Base-by-base conservation (phyloP, 2,329 filamentous ascomycete species). In the Aspergillus fijiensis region DNA sequence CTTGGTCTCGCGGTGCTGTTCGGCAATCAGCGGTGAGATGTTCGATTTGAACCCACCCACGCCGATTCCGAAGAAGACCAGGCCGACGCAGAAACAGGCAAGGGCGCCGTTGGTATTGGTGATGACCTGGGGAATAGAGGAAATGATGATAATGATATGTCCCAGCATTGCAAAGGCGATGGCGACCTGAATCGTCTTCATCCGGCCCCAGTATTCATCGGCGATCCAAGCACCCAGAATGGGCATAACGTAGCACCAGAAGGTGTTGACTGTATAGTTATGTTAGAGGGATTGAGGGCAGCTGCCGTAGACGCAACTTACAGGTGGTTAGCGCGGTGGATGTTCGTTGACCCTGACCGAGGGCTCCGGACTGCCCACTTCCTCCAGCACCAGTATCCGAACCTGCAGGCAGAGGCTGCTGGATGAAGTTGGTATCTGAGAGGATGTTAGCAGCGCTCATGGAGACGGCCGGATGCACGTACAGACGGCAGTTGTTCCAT, bases 11-110 rank as follows among this genome's bases (percentile, higher is more conserved):
- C 80, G 81, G 73, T 88, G 87, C 75, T 91, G 88, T 69, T 91
- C 88, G 35, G 87, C 88, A 51, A 91, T 84, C 31, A 90, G 79
- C 0, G 88, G 87, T 0, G 87, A 87, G 49, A 93, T 89, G 72
- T 92, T 93, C 64, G 88, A 85, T 80, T 92, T 93, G 84, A 93
- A 92, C 67, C 90, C 89, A 60, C 90, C 90, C 1, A 89, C 90
- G 45, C 90, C 90, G 35, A 91, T 76, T 21, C 88, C 89, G 68
- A 92, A 84, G 69, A 92, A 81, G 54, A 90, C 76, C 64, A 90
- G 82, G 35, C 86, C 85, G 25, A 87, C 75, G 12, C 88, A 73
- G 68, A 91, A 89, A 55, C 84, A 86, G 2, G 79, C 87, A 33
- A 91, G 82, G 1, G 87, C 81, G 23, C 80, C 78, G 27, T 85